Base-by-base conservation (phyloP, 2,329 filamentous ascomycete species). In the Paecilomyces niveus region DNA sequence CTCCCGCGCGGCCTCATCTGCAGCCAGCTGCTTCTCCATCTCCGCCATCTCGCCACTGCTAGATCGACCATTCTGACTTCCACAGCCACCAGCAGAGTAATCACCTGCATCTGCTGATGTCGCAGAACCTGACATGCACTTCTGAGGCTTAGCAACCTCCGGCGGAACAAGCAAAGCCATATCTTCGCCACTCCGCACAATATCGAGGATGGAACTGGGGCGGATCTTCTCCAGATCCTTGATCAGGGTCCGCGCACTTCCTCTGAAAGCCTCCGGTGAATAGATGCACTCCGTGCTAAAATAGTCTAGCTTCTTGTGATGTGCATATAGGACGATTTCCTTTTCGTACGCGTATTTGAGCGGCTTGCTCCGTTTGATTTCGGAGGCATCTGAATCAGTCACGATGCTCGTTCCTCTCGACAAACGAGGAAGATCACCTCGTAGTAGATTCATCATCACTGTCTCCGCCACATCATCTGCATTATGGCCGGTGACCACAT, bases 251-350 rank as follows among this genome's bases (percentile, higher is more conserved):
- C 94, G 84, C 1, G 94, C 94, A 64, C 90, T 96, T 2, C 94
- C 94, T 59, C 94, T 84, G 71, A 99, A 99, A 1, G 94, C 94
- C 75, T 99, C 94, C 0, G 94, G 94, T 57, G 91, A 96, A 79
- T 99, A 99, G 61, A 99, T 92, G 79, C 94, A 99, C 76, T 99
- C 94, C 0, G 94, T 99, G 68, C 88, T 96, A 76, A 99, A 99
- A 76, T 99, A 99, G 72, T 97, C 92, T 63, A 99, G 81, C 73
- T 92, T 92, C 76, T 94, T 96, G 79, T 99, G 92, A 71, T 97
- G 90, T 4, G 94, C 94, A 71, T 99, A 99, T 5, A 99, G 81
- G 18, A 99, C 94, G 65, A 99, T 99, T 72, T 99, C 94, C 77
- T 99, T 99, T 72, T 99, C 94, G 71, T 97, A 99, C 1, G 93